A percentile compares a stretch with the other conserved stretches of the same genome.
Conservation (phyloP, 148 eudicot genomes). For the Agrostemma githago region DNA sequence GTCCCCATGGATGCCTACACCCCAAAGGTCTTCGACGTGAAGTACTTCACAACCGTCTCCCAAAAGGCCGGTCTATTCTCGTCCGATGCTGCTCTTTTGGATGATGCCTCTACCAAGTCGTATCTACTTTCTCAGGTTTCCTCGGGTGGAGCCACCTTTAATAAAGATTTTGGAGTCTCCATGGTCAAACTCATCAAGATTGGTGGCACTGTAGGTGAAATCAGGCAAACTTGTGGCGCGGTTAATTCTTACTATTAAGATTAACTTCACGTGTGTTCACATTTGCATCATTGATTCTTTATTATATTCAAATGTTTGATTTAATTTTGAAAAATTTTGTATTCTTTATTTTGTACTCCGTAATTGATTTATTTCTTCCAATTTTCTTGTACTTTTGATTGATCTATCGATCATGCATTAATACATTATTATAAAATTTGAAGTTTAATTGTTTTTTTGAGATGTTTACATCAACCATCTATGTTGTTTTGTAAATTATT, state of each 20-base stretch:
- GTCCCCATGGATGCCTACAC: slow-evolving; percentile 51
- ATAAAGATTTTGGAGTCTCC: no score
- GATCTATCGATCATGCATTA: no score
- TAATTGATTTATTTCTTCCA: no score
- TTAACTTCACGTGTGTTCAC: background rate
- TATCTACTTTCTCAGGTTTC: slow-evolving; percentile 17
- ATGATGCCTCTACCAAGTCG: slow-evolving; percentile 24
- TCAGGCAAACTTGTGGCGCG: background rate
- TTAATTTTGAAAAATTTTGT: background rate
- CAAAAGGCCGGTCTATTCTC: slow-evolving; percentile 47
- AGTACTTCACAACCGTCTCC: slow-evolving; percentile 42
- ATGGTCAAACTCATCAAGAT: no score
- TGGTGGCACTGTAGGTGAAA: no score
- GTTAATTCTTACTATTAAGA: background rate
- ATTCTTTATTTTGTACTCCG: background rate
- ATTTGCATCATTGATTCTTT: background rate
- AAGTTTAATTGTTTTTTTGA: no score
- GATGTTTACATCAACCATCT: no score
- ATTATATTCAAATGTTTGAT: background rate
- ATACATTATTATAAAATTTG: no score
- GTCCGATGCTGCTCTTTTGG: slow-evolving; percentile 57
- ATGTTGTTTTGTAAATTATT: no score
- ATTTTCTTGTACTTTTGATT: background rate
- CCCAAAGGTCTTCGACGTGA: slow-evolving; percentile 33
- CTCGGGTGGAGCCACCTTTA: background rate